These are phyloP conservation scores for Pinus tabuliformis DNA, from an alignment of 75 land plant genomes.

Conservation along the genomic window DNA sequence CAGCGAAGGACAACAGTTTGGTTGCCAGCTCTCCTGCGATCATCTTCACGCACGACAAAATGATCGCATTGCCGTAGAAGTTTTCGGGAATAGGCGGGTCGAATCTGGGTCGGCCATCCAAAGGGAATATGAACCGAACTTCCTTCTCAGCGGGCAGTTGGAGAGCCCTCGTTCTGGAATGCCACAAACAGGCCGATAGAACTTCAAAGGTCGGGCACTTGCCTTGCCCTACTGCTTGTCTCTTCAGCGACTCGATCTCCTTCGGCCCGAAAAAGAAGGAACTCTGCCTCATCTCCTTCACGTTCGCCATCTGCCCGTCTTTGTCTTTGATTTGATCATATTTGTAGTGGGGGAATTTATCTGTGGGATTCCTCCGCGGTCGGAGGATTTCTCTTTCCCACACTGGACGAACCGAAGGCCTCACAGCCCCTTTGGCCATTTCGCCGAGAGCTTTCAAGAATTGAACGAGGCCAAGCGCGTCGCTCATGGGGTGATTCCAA, in stretches of 20 bases:
- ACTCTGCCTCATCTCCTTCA: conserved; percentile 4
- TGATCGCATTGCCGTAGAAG: conserved; percentile 35
- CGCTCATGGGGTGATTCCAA: conserved; percentile 26
- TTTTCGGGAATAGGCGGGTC: conserved; percentile 22
- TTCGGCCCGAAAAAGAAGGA: conserved; percentile 36
- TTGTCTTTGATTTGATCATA: conserved; percentile 18
- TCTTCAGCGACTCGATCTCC: conserved; percentile 11
- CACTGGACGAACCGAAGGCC: conserved; percentile 35
- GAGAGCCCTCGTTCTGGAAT: conserved; percentile 19
- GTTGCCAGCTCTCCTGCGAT: conserved; percentile 38
- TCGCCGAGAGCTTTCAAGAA: conserved; percentile 44
- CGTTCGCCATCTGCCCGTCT: neutral
- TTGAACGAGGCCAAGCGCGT: conserved; percentile 19
- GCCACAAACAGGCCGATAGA: conserved; percentile 29
- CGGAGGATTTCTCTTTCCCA: conserved; percentile 37
- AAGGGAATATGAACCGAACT: conserved; percentile 25
- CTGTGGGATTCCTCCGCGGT: conserved; percentile 32
- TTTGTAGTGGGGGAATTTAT: conserved; percentile 34
- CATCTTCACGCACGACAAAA: conserved; percentile 40
- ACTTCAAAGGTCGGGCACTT: conserved; percentile 49
- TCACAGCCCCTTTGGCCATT: conserved; percentile 23
- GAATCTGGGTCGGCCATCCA: conserved; percentile 24
- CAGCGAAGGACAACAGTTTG: conserved; percentile 45
- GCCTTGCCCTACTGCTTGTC: conserved; percentile 50
- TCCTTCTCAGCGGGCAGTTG: conserved; percentile 18